phyloP scores from a whole-genome alignment of 768 basidiomycete species.

The Auricularia heimuer region DNA sequence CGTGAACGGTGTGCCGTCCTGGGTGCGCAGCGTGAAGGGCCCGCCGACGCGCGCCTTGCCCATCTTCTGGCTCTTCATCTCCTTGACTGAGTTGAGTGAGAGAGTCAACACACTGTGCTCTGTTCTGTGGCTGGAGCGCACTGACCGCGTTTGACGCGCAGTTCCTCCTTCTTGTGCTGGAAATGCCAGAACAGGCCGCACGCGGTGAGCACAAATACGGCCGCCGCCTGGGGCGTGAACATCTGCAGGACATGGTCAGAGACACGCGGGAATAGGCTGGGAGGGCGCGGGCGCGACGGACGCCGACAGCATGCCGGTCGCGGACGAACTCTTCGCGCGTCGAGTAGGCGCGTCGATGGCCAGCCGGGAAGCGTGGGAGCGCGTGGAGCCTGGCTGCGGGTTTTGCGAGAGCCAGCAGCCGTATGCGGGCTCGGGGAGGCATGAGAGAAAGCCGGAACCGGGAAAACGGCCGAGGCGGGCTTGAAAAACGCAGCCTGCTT shows the following conservation, averaged over 20 bases:
- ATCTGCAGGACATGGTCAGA: slow-evolving; percentile 39
- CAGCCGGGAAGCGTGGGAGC: neutral
- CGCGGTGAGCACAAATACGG: slow-evolving; percentile 75
- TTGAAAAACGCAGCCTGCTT: neutral
- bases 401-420: neutral
- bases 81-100: slow-evolving; percentile 50
- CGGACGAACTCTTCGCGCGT: slow-evolving; percentile 3
- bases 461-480: too few relatives aligned
- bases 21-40: slow-evolving; percentile 67
- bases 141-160: slow-evolving; percentile 69
- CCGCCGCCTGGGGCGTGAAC: slow-evolving; percentile 83
- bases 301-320: slow-evolving; percentile 7
- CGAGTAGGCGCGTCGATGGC: neutral
- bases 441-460: neutral
- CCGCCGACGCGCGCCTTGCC: slow-evolving; percentile 89
- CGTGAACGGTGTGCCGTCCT: slow-evolving; percentile 62
- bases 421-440: neutral
- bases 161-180: slow-evolving; percentile 68
- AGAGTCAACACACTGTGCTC: neutral
- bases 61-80: slow-evolving; percentile 59
- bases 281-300: neutral
- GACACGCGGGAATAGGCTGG: neutral
- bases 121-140: neutral
- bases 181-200: slow-evolving; percentile 83
- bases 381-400: neutral